Conservation (phyloP, 345 rosid genomes). For the Gossypium sturtianum region DNA sequence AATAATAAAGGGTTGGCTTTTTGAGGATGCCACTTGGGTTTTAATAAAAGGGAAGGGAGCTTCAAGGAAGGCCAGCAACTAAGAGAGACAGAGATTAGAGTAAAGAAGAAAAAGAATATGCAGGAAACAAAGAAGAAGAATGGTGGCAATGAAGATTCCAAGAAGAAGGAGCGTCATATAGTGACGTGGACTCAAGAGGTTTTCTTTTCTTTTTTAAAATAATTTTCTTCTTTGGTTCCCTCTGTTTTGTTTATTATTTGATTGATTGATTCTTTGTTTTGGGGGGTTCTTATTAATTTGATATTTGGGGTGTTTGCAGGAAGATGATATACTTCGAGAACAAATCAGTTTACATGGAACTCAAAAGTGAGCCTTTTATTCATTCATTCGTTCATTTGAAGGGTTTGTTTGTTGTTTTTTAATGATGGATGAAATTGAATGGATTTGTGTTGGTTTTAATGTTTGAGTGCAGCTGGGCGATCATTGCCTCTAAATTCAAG, state of each 20-base stretch:
- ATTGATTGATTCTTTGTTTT: slow-evolving; percentile 10
- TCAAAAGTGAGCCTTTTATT: slow-evolving; percentile 51
- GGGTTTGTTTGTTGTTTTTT: not conserved
- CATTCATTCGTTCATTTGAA: not conserved
- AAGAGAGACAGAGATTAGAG: not conserved
- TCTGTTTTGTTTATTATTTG: slow-evolving; percentile 16
- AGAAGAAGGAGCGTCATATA: slow-evolving; percentile 89
- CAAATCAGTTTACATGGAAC: slow-evolving; percentile 82
- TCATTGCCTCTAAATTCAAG: slow-evolving; percentile 84
- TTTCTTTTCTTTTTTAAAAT: not conserved
- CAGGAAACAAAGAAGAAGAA: slow-evolving; percentile 53
- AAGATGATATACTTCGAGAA: slow-evolving; percentile 85
- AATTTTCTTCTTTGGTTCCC: not conserved
- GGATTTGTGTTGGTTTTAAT: slow-evolving; percentile 8
- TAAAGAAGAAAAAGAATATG: slow-evolving; percentile 25
- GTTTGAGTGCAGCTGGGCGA: slow-evolving; percentile 64
- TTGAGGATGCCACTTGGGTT: slow-evolving; percentile 49
- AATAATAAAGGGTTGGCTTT: slow-evolving; percentile 33
- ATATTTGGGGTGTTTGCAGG: slow-evolving; percentile 34
- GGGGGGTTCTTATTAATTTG: slow-evolving; percentile 10
- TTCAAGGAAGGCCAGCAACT: slow-evolving; percentile 21
- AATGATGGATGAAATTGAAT: slow-evolving; percentile 2
- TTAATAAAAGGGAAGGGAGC: slow-evolving; percentile 60
- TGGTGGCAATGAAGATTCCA: slow-evolving; percentile 51
- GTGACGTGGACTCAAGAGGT: slow-evolving; percentile 82